Evolutionary conservation across 75 land plant species (phyloP), one percentile per base, ranked within the genome.

Genomic region (Selaginella moellendorffii): DNA sequence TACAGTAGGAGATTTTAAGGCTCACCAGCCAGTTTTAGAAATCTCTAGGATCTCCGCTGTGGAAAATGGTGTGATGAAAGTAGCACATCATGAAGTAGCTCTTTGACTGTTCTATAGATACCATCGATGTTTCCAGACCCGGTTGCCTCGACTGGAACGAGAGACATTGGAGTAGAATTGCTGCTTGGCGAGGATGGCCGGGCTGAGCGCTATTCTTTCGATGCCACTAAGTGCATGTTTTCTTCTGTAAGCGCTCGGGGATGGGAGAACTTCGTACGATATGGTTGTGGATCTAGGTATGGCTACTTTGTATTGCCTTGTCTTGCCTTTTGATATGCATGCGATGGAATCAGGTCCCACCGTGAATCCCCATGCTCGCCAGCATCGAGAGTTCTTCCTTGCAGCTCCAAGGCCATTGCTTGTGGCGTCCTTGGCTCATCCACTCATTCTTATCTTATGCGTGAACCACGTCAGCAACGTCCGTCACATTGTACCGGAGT

Each of bases 221-320:
- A 90, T 73, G 81, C 92, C 29, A 87, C 97, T 28, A 87, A 90
- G 63, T 90, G 97, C 72, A 90, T 90, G 97, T 90, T 90, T 63
- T 90, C 97, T n/a, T 87, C 79, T 67, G 97, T 92, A 29, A 90
- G 71, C 86, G 85, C 72, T 70, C 78, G 24, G 80, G 93, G 19
- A 87, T 90, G 81, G 83, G 75, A 18, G 42, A 46, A 25, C 26
- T 87, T 54, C 71, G 80, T 71, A 76, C 68, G 93, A 87, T 74
- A 76, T 75, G 36, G 67, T 90, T 42, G 88, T 87, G 53, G 97
- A 90, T 61, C 68, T 90, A 92, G 97, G 31, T 84, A 87, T 76
- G 93, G 97, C 63, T 90, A 87, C 71, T 90, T 87, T 70, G 76
- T 73, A 29, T 66, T 87, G 65, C 97, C 97, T 24, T 84, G 87